Evolutionary conservation across 2,329 filamentous ascomycete species (phyloP), one percentile per base, ranked within the genome.

Genomic region (Colletotrichum sp.): DNA sequence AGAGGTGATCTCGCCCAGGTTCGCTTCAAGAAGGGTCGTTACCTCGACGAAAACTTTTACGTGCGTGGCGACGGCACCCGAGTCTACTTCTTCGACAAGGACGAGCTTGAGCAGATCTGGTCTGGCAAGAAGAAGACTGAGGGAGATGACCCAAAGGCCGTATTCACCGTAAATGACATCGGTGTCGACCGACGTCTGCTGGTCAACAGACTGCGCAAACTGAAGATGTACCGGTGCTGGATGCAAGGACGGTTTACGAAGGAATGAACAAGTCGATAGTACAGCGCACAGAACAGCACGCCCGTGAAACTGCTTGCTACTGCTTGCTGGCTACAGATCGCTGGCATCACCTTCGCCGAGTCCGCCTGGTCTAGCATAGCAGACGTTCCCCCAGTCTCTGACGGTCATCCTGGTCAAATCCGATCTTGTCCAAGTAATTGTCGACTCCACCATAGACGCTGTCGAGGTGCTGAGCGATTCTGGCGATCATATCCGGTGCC

Each of bases 221-320:
- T 98, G 65, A 99, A 98, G 87, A 99, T 99, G 97, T 98, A 98
- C 85, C 92, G 97, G 77, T 98, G 96, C 87, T 99, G 97, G 96
- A 91, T 98, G 83, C 95, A 98, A 85, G 95, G 94, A 34, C 91
- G 92, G 6, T 98, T 97, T 84, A 91, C 89, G 81, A 96, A 96
- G 86, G 89, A 88, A 86, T 90, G 87, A 82, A 73, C 68, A 74
- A 75, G 44, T 27, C 25, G 57, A 66, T 68, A 32, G 63, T 34
- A 75, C 25, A 66, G n/a, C 64, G 28, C 44, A 60, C 27, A 30
- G 11, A 11, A 27, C 13, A 27, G 22, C n/a, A 36, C 32, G 55
- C 52, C 22, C 70, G 71, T 67, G 71, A 71, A 36, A 13, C 59
- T 57, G 36, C 60, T 13, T 36, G 32, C n/a, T 64, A 64, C 15